Evolutionary conservation across 768 basidiomycete genomes (phyloP).

Genomic region (Suillus discolor): DNA sequence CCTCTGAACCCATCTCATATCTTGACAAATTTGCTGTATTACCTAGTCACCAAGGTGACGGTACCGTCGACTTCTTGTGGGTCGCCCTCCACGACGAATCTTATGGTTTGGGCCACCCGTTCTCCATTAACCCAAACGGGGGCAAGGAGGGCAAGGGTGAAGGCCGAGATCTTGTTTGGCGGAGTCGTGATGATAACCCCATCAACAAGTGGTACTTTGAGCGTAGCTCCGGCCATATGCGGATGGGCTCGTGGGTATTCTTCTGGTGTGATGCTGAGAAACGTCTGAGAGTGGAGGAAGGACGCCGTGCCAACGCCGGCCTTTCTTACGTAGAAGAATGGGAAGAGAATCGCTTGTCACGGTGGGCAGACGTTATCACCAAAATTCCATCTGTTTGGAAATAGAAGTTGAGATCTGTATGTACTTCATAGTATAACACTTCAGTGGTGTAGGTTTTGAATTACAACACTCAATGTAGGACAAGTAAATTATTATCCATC

Average conservation of each 20-base stretch:
- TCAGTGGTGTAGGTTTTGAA: conserved; percentile 4
- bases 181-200: conserved; percentile 89
- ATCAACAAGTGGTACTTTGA: conserved; percentile 99
- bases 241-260: conserved; percentile 85
- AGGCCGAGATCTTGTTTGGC: conserved; percentile 96
- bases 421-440: conserved; percentile 16
- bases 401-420: conserved; percentile 24
- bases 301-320: conserved; percentile 61
- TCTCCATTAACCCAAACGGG: conserved; percentile 93
- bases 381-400: conserved; percentile 84
- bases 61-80: conserved; percentile 99
- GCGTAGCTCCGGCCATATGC: conserved; percentile 86
- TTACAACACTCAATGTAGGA: conserved; percentile 16
- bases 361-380: conserved; percentile 69
- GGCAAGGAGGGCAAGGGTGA: conserved; percentile 88
- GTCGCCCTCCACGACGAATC: conserved; percentile 98
- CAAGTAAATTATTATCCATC: neutral
- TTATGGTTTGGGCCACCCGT: conserved; percentile 92
- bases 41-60: conserved; percentile 94
- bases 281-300: conserved; percentile 69
- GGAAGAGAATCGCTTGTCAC: conserved; percentile 69
- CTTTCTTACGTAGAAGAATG: conserved; percentile 75
- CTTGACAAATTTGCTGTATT: conserved; percentile 98
- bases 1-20: conserved; percentile 68
- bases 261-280: conserved; percentile 99